These are phyloP conservation scores for Cordyceps farinosa DNA, from an alignment of 2,329 filamentous ascomycete species.

Conservation along the genomic window DNA sequence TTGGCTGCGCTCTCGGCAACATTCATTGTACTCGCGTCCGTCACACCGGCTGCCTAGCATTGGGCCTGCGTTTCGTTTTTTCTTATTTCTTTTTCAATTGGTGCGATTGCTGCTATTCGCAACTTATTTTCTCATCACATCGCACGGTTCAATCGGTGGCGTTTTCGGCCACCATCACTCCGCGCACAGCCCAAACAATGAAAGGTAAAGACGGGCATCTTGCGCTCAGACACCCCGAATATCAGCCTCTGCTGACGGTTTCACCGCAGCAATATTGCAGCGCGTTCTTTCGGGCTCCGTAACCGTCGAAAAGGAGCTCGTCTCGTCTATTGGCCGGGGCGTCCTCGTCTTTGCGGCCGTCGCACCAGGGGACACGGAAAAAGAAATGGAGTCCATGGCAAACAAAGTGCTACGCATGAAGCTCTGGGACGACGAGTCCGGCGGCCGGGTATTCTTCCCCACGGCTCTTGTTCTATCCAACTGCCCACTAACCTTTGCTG, in stretches of 20 bases:
- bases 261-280: slow-evolving; percentile 73
- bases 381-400: slow-evolving; percentile 80
- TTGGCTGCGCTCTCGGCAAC: neutral
- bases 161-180: neutral
- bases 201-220: neutral
- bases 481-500: slow-evolving; percentile 16
- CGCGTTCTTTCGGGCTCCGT: slow-evolving; percentile 93
- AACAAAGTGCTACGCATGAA: slow-evolving; percentile 85
- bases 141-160: neutral
- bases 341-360: slow-evolving; percentile 89
- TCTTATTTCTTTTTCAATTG: neutral
- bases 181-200: neutral
- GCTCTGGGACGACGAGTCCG: slow-evolving; percentile 81
- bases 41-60: neutral
- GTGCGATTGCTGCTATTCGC: neutral
- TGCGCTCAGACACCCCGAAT: neutral
- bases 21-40: neutral
- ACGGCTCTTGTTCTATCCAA: slow-evolving; percentile 19
- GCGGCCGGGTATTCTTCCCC: slow-evolving; percentile 52
- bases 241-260: slow-evolving; percentile 20
- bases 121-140: neutral
- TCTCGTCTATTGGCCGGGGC: slow-evolving; percentile 88
- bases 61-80: neutral
- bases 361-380: slow-evolving; percentile 83
- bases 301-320: slow-evolving; percentile 83